Evolutionary conservation across 2,329 filamentous ascomycete species (phyloP), one percentile per base, ranked within the genome.

Genomic region (Trichoderma cornu-damae): DNA sequence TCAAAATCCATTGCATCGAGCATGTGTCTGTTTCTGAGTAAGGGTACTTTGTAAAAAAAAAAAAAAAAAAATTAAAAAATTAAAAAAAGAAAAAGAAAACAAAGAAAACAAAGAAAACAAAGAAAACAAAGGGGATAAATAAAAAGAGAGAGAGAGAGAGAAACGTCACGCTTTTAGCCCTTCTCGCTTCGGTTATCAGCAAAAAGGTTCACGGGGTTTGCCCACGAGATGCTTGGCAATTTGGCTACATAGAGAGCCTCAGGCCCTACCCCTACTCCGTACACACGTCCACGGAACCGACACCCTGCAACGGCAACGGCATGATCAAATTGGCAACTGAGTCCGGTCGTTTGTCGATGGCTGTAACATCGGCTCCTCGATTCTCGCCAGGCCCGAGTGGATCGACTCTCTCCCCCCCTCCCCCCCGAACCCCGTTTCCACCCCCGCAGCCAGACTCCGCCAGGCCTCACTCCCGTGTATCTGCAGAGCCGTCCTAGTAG

Each of bases 381-480:
- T 57, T 34, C 30, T 57, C 30, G 38, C 35, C 14, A 35, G 30
- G 35, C 47, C 44, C 46, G 37, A 51, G 47, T 50, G 46, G 54
- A 51, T 42, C 47, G 30, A 22, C n/a, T n/a, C n/a, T n/a, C n/a
- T n/a, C n/a, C n/a, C n/a, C n/a, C n/a, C n/a, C n/a, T 34, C 38
- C 22, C 49, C 38, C 51, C 53, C 28, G 38, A 51, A 37, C 35
- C 54, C 38, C 51, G 51, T 48, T 57, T 51, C 54, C 54, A 57
- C 54, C 54, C 46, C 54, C 54, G 54, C 54, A 57, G 51, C 42
- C 11, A 44, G 38, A 50, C 54, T 57, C 54, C 54, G 54, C 54
- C 38, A 42, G 53, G 43, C 32, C 42, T 55, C 51, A 38, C 37
- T 34, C 47, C 51, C 51, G 51, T 46, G 51, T 55, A 55, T 47